Percentiles rank a stretch among this genome's conserved stretches.
Conservation (phyloP, 2,329 filamentous ascomycete genomes). For the Paraphaeosphaeria sporulosa region DNA sequence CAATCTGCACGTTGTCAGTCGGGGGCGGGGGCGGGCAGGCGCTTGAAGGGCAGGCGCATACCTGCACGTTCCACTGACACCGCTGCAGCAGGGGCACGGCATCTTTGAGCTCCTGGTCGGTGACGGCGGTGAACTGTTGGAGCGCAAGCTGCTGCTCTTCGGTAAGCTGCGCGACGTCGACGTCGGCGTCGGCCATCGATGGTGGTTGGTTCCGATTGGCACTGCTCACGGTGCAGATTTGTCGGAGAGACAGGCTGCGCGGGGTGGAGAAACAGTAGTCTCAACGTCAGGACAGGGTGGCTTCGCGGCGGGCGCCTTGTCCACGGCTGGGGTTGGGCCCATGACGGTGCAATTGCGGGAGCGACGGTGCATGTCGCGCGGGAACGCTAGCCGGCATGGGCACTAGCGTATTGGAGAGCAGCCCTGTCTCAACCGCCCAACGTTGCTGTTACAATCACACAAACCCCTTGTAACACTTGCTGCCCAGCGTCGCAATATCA, state of each 20-base stretch:
- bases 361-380: neutral
- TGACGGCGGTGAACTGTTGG: slow-evolving; percentile 87
- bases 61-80: slow-evolving; percentile 96
- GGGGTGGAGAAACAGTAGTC: neutral
- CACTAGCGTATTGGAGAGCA: no score
- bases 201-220: neutral
- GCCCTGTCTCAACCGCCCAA: no score
- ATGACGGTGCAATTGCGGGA: slow-evolving; percentile 3
- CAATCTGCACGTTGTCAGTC: slow-evolving; percentile 68
- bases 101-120: slow-evolving; percentile 78
- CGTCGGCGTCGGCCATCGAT: slow-evolving; percentile 48
- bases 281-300: slow-evolving; percentile 11
- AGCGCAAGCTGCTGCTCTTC: slow-evolving; percentile 81
- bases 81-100: slow-evolving; percentile 81
- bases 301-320: slow-evolving; percentile 3
- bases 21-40: neutral
- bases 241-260: neutral
- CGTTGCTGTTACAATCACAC: no score
- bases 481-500: no score
- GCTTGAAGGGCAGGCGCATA: slow-evolving; percentile 48
- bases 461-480: no score
- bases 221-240: neutral
- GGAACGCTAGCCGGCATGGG: neutral
- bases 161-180: slow-evolving; percentile 74
- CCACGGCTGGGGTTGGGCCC: neutral